phyloP scores from a whole-genome alignment of 2,329 filamentous ascomycete species.

The Fusarium papillatum region DNA sequence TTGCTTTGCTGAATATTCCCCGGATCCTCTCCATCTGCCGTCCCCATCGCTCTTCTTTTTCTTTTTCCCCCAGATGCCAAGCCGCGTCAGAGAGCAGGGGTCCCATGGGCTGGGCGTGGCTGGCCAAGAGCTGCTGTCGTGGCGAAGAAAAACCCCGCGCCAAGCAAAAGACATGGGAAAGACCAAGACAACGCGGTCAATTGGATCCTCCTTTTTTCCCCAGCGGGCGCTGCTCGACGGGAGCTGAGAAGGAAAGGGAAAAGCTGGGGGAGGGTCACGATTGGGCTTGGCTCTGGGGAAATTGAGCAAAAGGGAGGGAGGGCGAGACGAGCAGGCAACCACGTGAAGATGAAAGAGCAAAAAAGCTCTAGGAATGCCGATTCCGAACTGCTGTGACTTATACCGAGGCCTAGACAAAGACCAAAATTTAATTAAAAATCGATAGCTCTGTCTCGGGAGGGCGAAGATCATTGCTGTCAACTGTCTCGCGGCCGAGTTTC shows the following conservation, averaged over 20 bases:
- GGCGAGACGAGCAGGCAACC: not conserved
- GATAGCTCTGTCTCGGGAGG: slow-evolving; percentile 11
- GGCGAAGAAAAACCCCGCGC: slow-evolving; percentile 26
- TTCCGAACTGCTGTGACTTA: not conserved
- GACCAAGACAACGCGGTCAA: not conserved
- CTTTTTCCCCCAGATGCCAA: slow-evolving; percentile 24
- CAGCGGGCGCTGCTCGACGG: not conserved
- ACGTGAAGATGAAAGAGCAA: not conserved
- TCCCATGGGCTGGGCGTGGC: not conserved
- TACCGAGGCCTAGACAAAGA: not conserved
- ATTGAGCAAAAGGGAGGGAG: not conserved
- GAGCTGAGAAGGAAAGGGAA: not conserved
- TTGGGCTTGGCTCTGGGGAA: slow-evolving; percentile 11
- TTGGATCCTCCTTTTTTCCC: slow-evolving; percentile 3
- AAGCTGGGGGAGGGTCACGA: slow-evolving; percentile 27
- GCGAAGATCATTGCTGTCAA: slow-evolving; percentile 23
- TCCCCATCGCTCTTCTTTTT: slow-evolving; percentile 5
- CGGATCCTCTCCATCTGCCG: slow-evolving; percentile 26
- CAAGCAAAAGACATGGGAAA: slow-evolving; percentile 19
- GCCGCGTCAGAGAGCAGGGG: not conserved
- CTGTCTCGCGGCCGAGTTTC: slow-evolving; percentile 8
- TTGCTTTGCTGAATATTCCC: slow-evolving; percentile 10
- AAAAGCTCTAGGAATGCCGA: not conserved
- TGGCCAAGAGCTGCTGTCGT: slow-evolving; percentile 11
- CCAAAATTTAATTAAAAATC: slow-evolving; percentile 8